These are phyloP conservation scores for Phylloporus arenicola DNA, from an alignment of 768 basidiomycete genomes.

Conservation along the genomic window DNA sequence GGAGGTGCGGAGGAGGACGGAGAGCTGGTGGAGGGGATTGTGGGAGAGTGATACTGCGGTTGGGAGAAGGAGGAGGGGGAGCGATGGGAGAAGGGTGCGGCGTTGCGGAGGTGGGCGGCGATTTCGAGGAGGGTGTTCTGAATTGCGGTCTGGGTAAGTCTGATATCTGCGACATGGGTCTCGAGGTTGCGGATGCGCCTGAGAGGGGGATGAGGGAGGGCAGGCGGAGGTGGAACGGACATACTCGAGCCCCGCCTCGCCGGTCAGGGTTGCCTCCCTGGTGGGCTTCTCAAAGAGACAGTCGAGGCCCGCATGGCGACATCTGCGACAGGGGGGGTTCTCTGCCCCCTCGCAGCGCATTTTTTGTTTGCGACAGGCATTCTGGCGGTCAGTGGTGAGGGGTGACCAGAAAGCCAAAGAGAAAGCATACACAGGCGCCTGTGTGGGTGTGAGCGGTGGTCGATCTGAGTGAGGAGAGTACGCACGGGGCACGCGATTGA, in stretches of 20 bases:
- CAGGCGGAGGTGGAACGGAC: constrained; percentile 26
- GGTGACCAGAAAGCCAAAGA: constrained; percentile 3
- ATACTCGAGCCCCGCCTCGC: constrained; percentile 86
- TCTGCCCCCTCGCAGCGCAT: constrained; percentile 97
- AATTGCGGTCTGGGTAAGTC: constrained; percentile 65
- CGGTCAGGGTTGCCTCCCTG: constrained; percentile 78
- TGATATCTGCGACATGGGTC: constrained; percentile 78
- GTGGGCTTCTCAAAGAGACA: constrained; percentile 95
- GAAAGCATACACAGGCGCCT: constrained; percentile 74
- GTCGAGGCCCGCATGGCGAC: constrained; percentile 82
- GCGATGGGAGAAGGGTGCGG: constrained; percentile 42
- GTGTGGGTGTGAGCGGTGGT: constrained; percentile 12
- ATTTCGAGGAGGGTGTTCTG: constrained; percentile 79
- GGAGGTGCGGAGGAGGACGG: constrained; percentile 40
- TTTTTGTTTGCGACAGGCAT: constrained; percentile 94
- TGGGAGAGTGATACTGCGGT: constrained; percentile 58
- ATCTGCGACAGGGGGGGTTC: constrained; percentile 93
- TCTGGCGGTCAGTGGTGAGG: constrained; percentile 42
- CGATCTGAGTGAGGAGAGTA: constrained; percentile 10
- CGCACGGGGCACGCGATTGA: constrained; percentile 86
- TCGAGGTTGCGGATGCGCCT: constrained; percentile 92
- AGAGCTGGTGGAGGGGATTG: constrained; percentile 52
- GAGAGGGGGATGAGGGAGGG: constrained; percentile 15
- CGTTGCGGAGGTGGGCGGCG: constrained; percentile 66
- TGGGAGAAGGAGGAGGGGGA: constrained; percentile 57